Evolutionary conservation across 352 stramenopile species (phyloP), one percentile per base, ranked within the genome.

Genomic region (Phytophthora constricta): DNA sequence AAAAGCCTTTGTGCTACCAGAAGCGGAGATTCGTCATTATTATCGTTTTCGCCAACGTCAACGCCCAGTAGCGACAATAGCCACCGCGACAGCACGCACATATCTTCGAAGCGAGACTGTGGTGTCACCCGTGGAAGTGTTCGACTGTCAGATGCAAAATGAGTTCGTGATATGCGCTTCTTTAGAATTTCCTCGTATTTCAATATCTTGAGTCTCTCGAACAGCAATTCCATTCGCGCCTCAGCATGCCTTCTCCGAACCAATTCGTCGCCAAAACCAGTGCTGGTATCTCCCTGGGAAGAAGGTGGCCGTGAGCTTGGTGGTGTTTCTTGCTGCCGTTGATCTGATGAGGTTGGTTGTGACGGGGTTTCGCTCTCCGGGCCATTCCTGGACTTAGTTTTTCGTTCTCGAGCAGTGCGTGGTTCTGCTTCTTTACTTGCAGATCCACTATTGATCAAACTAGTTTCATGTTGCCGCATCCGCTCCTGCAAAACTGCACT

Each of bases 141-240:
- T 45, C 63, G 72, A 27, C 54, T 70, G 28, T 77, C 68, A 1
- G n/a, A 75, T 0, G 55, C 59, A 52, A 92, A 92, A 54, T 92
- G 74, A 11, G 78, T 80, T 25, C 58, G 67, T 22, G 62, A 79
- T 37, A 94, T 70, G 23, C 62, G 46, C 23, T 76, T 83, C 3
- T 68, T 68, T 1, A 93, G 68, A 17, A 60, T 54, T 43, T 74
- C 57, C 20, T 89, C 72, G 43, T 79, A 82, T 3, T 50, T 57
- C 20, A 93, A 73, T 1, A 95, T 68, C 49, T 70, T 82, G 13
- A 95, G 64, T 2, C 71, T 80, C n/a, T 93, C 87, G 34, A 89
- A 91, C 47, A 93, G 53, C 10, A 89, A 23, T 46, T 95, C 87
- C 82, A 91, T 93, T 7, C 68, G 66, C 17, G 56, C 57, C 20